Percentiles rank a stretch among this genome's conserved stretches.
Conservation (phyloP, 768 basidiomycete genomes). For the Lactarius evosmus region DNA sequence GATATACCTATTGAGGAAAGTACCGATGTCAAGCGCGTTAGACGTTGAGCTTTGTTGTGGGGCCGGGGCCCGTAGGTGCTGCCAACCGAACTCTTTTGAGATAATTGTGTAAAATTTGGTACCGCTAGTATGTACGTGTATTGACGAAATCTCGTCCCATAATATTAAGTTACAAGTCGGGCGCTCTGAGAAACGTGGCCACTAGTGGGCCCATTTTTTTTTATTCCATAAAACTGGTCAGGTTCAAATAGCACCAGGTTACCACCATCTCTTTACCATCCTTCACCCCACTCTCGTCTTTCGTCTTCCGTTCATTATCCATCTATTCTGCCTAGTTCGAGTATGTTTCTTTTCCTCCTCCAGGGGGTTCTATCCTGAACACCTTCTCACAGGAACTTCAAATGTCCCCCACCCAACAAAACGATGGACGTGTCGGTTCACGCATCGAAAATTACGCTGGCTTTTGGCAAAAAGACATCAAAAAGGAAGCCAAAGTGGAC, state of each 20-base stretch:
- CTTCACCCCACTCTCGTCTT: conserved; percentile 8
- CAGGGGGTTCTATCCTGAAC: not conserved
- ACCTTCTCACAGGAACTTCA: not conserved
- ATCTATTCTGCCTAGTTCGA: not conserved
- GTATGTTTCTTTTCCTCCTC: not conserved
- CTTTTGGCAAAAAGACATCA: conserved; percentile 86
- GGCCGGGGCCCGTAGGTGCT: not conserved
- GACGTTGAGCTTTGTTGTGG: conserved; percentile 9
- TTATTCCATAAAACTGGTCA: not conserved
- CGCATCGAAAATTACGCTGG: conserved; percentile 84
- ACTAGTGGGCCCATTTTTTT: conserved; percentile 23
- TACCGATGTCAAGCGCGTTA: conserved; percentile 25
- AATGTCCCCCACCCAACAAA: conserved; percentile 28
- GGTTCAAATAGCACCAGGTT: not conserved
- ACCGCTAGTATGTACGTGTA: not conserved
- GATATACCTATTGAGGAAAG: conserved; percentile 15
- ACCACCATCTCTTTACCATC: not conserved
- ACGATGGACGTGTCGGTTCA: conserved; percentile 41
- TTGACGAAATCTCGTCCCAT: not conserved
- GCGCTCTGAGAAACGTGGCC: conserved; percentile 4
- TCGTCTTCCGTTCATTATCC: conserved; percentile 12
- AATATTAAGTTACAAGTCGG: not conserved
- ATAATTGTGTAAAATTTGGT: not conserved
- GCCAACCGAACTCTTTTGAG: not conserved
- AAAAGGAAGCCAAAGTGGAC: conserved; percentile 61